Evolutionary conservation across 208 protist species (phyloP), one percentile per base, ranked within the genome.

Genomic region (Naegleria fowleri): DNA sequence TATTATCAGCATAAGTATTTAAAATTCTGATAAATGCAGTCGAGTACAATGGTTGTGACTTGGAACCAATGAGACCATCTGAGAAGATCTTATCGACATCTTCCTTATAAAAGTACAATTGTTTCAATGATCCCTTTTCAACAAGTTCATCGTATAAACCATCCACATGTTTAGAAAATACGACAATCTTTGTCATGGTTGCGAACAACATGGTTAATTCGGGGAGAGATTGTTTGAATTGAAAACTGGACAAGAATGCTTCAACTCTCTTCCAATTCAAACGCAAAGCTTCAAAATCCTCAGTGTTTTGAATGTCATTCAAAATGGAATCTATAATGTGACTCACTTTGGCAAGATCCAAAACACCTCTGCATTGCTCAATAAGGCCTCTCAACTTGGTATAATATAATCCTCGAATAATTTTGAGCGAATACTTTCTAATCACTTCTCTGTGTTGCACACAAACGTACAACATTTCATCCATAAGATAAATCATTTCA

Each of bases 241-340:
- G 85, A 39, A 38, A 88, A 58, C 85, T 41, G 0, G 41, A 58
- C 22, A 88, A 19, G 85, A 58, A 88, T 19, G 85, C 40, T 88
- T 88, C 85, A 29, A 58, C 9, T 88, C 85, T 88, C n/a, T 38
- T 88, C 85, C 85, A 88, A 88, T 88, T 88, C 41, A 88, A 88
- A 43, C 85, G 33, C 43, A 88, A n/a, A 5, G 41, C 43, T 39
- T 88, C n/a, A 48, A 58, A 88, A 39, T 88, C 43, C 6, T 51
- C 43, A 58, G 41, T 40, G 29, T 19, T 1, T 29, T 88, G 19
- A 51, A 58, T 88, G 19, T 58, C n/a, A 38, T 55, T 22, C 9
- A 88, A 13, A 13, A 88, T 58, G 9, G n/a, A 11, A 13, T 88
- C 41, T 41, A 88, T 88, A 15, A 88, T 38, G 19, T 58, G 5